Conservation (phyloP, 495 filamentous ascomycete genomes). For the Cetradonia linearis region DNA sequence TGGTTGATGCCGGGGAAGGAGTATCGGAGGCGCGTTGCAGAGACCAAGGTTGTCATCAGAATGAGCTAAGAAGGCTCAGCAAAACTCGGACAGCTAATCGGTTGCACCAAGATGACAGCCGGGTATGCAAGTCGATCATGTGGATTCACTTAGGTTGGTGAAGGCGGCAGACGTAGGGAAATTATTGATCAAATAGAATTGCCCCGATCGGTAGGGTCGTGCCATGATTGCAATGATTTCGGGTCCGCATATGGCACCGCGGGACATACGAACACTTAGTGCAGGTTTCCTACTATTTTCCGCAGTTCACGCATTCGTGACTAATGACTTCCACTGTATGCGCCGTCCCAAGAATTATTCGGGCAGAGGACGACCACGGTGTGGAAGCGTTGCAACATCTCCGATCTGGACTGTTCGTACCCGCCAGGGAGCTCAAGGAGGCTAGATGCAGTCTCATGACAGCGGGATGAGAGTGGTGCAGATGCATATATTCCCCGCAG, state of each 20-base stretch:
- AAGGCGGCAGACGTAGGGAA: not conserved
- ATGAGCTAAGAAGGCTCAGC: not conserved
- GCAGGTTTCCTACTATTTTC: not conserved
- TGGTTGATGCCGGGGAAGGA: not conserved
- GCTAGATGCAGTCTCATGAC: not conserved
- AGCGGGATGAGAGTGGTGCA: not conserved
- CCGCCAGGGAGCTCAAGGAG: not conserved
- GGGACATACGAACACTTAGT: not conserved
- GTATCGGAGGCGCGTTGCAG: not conserved
- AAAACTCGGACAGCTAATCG: not conserved
- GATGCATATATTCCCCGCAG: not conserved
- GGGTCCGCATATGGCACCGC: not conserved
- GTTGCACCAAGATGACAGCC: not conserved
- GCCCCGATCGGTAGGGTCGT: not conserved
- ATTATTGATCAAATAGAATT: not conserved
- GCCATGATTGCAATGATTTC: not conserved
- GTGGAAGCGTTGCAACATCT: not conserved
- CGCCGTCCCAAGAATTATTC: not conserved
- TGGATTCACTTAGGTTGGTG: not conserved
- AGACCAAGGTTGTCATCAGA: not conserved
- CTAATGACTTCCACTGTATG: not conserved
- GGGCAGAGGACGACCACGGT: not conserved
- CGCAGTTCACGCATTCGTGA: not conserved
- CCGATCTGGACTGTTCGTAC: not conserved
- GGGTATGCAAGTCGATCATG: not conserved